Percentiles rank a stretch among this genome's conserved stretches.
Evolutionary conservation across 1,284 basidiomycete species (phyloP).

Genomic region (Papiliotrema terrestris): DNA sequence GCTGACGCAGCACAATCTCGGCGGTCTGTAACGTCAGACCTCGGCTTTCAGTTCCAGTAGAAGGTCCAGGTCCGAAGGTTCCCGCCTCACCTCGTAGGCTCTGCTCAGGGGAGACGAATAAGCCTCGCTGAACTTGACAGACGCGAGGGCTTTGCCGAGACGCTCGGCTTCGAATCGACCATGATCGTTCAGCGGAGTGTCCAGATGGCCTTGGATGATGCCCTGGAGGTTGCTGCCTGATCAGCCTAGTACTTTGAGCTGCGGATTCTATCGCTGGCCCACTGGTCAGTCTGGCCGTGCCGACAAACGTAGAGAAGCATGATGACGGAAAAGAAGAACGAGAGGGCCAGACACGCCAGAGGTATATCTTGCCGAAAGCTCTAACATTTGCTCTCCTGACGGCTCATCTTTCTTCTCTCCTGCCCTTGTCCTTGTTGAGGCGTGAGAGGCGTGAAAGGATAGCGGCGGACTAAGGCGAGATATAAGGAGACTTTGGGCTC

Average conservation of each 20-base stretch:
- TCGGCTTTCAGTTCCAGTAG: not conserved
- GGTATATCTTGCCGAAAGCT: no score
- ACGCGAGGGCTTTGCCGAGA: constrained; percentile 23
- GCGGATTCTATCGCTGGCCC: constrained; percentile 5
- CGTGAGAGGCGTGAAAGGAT: no score
- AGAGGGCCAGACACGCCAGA: not conserved
- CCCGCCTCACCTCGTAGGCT: constrained; percentile 35
- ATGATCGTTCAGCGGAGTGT: constrained; percentile 42
- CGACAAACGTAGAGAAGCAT: constrained; percentile 39
- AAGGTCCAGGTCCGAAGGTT: not conserved
- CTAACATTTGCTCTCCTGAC: no score
- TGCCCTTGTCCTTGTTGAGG: no score
- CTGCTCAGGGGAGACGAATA: constrained; percentile 18
- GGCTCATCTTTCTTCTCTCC: no score
- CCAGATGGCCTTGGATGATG: constrained; percentile 46
- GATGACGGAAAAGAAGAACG: not conserved
- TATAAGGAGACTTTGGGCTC: no score
- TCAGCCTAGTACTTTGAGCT: no score
- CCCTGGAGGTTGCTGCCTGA: constrained; percentile 37
- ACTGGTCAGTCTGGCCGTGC: constrained; percentile 48
- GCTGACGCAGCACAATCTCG: constrained; percentile 23
- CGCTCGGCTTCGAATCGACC: constrained; percentile 32
- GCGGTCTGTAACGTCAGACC: constrained; percentile 28
- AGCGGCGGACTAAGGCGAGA: no score
- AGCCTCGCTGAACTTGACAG: constrained; percentile 15